Evolutionary conservation across 164 flowering plant species (phyloP).

Genomic region (Macadamia integrifolia): DNA sequence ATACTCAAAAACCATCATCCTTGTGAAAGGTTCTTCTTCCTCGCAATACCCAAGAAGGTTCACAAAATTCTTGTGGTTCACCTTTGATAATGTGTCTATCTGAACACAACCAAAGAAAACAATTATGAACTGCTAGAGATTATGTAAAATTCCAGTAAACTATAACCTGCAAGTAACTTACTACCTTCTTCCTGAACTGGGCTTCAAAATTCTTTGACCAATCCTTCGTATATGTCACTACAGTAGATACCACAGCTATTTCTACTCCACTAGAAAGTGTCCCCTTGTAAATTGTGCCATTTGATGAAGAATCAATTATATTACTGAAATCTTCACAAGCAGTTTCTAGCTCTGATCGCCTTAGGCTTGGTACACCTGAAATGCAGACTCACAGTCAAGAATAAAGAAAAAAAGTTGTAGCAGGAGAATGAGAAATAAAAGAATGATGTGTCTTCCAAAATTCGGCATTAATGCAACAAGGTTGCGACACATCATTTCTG

Average conservation of each 20-base stretch:
- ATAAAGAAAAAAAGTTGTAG: neutral
- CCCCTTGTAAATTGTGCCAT: constrained; percentile 68
- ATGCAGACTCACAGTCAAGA: constrained; percentile 1
- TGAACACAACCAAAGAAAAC: constrained; percentile 24
- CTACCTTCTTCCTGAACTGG: constrained; percentile 71
- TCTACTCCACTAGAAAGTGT: constrained; percentile 82
- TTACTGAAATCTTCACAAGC: constrained; percentile 79
- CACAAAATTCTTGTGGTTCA: constrained; percentile 83
- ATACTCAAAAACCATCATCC: constrained; percentile 91
- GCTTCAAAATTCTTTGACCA: constrained; percentile 57
- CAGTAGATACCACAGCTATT: constrained; percentile 60
- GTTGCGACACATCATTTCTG: neutral
- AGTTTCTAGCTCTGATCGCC: constrained; percentile 19
- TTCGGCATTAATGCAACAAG: neutral
- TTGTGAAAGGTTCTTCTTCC: constrained; percentile 72
- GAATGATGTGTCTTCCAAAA: neutral
- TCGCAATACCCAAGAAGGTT: constrained; percentile 74
- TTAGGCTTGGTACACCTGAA: constrained; percentile 24
- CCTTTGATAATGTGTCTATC: constrained; percentile 63
- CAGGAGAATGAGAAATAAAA: neutral
- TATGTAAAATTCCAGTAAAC: neutral
- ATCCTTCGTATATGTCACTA: constrained; percentile 38
- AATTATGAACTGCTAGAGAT: neutral
- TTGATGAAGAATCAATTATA: constrained; percentile 56
- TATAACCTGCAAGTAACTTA: neutral